A percentile compares a stretch with the other conserved stretches of the same genome.
phyloP scores from a whole-genome alignment of 495 filamentous ascomycete genomes.

The Friedmanniomyces endolithicus region DNA sequence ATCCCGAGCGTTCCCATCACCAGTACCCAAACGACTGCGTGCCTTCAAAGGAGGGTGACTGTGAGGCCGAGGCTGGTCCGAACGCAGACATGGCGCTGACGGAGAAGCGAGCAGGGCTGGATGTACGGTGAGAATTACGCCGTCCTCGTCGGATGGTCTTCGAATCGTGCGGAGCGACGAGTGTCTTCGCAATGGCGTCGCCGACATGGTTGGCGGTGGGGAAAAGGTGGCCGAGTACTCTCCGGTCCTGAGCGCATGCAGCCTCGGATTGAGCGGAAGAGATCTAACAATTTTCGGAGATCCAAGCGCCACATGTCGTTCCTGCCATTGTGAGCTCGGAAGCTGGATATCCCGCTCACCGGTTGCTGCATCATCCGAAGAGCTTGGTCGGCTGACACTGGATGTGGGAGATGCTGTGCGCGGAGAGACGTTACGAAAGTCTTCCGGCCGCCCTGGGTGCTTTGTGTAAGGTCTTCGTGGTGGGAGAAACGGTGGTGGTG shows the following conservation, averaged over 20 bases:
- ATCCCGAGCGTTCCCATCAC: not conserved
- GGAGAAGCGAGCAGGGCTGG: not conserved
- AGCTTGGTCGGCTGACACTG: not conserved
- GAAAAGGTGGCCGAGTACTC: not conserved
- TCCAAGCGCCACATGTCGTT: not conserved
- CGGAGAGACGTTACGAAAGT: not conserved
- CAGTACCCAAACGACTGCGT: not conserved
- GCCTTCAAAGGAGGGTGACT: not conserved
- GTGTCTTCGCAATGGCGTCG: not conserved
- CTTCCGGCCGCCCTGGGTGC: not conserved
- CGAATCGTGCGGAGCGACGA: not conserved
- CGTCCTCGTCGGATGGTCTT: not conserved
- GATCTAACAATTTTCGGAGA: not conserved
- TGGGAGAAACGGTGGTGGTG: slow-evolving; percentile 8
- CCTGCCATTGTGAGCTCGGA: not conserved
- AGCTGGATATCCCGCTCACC: not conserved
- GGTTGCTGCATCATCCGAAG: not conserved
- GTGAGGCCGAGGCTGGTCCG: not conserved
- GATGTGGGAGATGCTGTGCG: not conserved
- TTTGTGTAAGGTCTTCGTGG: not conserved
- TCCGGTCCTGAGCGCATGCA: not conserved
- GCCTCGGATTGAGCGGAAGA: not conserved
- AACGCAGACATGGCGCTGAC: not conserved
- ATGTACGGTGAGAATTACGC: not conserved
- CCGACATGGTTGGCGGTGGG: not conserved